A percentile compares a stretch with the other conserved stretches of the same genome.
Conservation (phyloP, 108 stramenopile species). For the Nannochloropsis salina region DNA sequence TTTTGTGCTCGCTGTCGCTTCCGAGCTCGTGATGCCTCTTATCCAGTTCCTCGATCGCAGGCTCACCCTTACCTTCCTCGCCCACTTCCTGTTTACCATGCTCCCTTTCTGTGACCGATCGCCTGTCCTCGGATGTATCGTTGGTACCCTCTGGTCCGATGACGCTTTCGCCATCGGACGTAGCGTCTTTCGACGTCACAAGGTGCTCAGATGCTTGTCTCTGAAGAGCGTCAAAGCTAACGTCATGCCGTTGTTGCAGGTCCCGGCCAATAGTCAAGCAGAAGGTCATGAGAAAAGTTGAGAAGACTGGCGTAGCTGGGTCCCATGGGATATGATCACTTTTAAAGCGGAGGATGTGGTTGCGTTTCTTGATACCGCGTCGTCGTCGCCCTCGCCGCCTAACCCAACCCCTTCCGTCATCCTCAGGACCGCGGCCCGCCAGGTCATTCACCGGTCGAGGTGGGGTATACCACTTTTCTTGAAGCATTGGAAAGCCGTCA, state of each 20-base stretch:
- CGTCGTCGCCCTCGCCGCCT: conserved; percentile 13
- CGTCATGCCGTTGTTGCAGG: background rate
- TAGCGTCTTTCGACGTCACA: background rate
- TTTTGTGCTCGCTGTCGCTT: background rate
- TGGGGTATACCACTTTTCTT: conserved; percentile 14
- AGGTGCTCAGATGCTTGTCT: background rate
- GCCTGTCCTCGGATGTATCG: background rate
- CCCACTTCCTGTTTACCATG: background rate
- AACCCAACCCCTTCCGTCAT: background rate
- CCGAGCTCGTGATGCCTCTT: background rate
- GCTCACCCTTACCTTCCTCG: background rate
- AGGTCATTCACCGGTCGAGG: conserved; percentile 9
- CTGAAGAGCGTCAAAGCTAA: background rate
- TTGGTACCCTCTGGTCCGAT: background rate
- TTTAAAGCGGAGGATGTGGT: background rate
- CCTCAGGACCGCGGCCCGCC: background rate
- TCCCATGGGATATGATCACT: conserved; percentile 8
- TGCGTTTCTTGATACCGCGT: conserved; percentile 8
- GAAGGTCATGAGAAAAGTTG: conserved; percentile 14
- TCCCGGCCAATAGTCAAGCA: background rate
- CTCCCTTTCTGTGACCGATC: too few species aligned
- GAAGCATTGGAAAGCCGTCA: background rate
- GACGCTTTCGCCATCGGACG: background rate
- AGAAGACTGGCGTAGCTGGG: background rate
- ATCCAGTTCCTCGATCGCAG: background rate